Conservation (phyloP, 2,329 filamentous ascomycete species). For the Didymella arachidicola region DNA sequence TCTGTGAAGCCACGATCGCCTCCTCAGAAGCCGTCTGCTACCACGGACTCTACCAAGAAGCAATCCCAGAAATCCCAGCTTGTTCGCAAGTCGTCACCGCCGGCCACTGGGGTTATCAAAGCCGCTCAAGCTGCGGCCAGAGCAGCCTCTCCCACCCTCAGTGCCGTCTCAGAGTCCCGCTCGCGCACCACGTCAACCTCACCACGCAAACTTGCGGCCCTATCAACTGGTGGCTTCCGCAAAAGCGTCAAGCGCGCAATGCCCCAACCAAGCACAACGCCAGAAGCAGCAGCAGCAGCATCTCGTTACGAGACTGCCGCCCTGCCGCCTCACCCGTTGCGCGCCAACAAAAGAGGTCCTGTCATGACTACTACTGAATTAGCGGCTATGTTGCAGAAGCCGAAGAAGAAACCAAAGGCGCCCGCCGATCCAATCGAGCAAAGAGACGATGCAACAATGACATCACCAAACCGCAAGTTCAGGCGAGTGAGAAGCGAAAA, state of each 20-base stretch:
- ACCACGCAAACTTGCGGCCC: conserved; percentile 23
- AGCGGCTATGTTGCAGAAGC: conserved; percentile 34
- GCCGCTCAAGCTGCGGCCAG: conserved; percentile 5
- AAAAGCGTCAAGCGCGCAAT: conserved; percentile 29
- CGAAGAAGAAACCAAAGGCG: conserved; percentile 21
- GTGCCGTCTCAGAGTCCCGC: conserved; percentile 12
- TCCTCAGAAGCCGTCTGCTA: neutral
- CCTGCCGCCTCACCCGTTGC: conserved; percentile 32
- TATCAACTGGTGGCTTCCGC: conserved; percentile 41
- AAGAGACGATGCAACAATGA: neutral
- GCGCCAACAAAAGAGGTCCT: conserved; percentile 28
- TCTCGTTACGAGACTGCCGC: conserved; percentile 23
- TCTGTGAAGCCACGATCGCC: neutral
- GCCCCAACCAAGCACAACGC: neutral
- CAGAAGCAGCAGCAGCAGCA: neutral
- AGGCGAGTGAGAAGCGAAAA: conserved; percentile 43
- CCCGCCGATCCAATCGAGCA: conserved; percentile 38
- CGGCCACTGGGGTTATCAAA: conserved; percentile 2
- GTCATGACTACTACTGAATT: conserved; percentile 43
- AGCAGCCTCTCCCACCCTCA: conserved; percentile 17
- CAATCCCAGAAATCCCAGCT: conserved; percentile 4
- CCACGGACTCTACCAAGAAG: conserved; percentile 11
- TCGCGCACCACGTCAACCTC: conserved; percentile 24
- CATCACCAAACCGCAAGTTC: conserved; percentile 26
- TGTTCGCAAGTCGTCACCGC: conserved; percentile 7